Evolutionary conservation across 2,329 filamentous ascomycete genomes (phyloP), one percentile per base, ranked within the genome.

Genomic region (Dactylella cylindrospora): DNA sequence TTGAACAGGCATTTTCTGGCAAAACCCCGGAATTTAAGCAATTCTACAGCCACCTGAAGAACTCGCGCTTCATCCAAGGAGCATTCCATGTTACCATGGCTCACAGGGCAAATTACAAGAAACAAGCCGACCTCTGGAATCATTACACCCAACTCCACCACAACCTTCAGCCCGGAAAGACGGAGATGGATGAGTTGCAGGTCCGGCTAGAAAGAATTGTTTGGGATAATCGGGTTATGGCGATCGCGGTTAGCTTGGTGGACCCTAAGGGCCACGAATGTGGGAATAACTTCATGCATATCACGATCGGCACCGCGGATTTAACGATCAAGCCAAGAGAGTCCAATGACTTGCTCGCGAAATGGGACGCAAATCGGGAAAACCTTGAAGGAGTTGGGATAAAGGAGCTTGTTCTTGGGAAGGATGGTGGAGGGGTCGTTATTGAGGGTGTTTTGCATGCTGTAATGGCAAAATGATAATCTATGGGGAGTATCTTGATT

Each of bases 61-160:
- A 85, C 67, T 80, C 78, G 2, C 80, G 84, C 15, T 86, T 93
- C 50, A 75, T 97, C 4, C 91, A 97, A 73, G 71, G 79, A n/a
- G 79, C 84, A 32, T 98, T 97, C 72, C 93, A 98, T 71, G 88
- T 98, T 55, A 98, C 93, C 0, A 80, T 98, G 31, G 89, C 96
- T 72, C 93, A 98, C 73, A 84, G 85, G 39, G 83, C 84, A 8
- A 77, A 76, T 2, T 76, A 81, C 7, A 76, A 77, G 32, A 74
- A 84, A 23, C 73, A 84, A 65, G 79, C 84, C 0, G 80, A 84
- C 6, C 76, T 91, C 49, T 98, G 93, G 93, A 75, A 84, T 49
- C 80, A 78, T 51, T 91, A 96, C 67, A 72, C 71, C 3, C 74
- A 79, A n/a, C 73, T 87, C 1, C 82, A 87, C 67, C 44, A 66